These are phyloP conservation scores for Nitzschia palea DNA, from an alignment of 108 stramenopile genomes.

Conservation along the genomic window DNA sequence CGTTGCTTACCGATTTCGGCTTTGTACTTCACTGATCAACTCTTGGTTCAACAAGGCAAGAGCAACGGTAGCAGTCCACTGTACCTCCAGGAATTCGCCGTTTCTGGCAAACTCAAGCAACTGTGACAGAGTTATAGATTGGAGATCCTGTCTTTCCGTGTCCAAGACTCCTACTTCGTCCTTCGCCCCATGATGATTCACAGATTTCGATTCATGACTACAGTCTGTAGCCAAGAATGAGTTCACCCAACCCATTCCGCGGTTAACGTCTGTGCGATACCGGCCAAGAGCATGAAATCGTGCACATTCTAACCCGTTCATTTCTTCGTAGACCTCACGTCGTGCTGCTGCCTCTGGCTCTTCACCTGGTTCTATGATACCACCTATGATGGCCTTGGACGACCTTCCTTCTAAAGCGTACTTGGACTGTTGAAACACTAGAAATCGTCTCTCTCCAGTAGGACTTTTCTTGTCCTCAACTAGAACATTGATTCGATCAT, in stretches of 20 bases:
- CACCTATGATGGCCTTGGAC: conserved; percentile 75
- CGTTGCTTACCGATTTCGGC: not conserved
- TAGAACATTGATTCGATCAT: conserved; percentile 85
- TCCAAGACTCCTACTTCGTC: conserved; percentile 70
- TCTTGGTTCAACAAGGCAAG: conserved; percentile 59
- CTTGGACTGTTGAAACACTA: conserved; percentile 80
- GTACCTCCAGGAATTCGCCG: conserved; percentile 76
- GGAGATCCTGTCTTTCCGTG: conserved; percentile 58
- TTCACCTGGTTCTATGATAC: conserved; percentile 79
- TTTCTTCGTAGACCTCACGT: conserved; percentile 76
- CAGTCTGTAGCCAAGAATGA: conserved; percentile 63
- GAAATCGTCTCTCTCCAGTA: conserved; percentile 44
- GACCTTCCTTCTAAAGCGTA: conserved; percentile 64
- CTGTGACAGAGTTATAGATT: conserved; percentile 47
- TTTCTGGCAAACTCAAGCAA: conserved; percentile 42
- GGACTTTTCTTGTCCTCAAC: conserved; percentile 47
- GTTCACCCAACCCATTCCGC: conserved; percentile 81
- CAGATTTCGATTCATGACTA: conserved; percentile 1
- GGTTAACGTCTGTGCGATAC: conserved; percentile 79
- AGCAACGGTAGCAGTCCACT: conserved; percentile 82
- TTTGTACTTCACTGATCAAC: too few relatives aligned
- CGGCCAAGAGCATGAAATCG: conserved; percentile 59
- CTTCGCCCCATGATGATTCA: not conserved
- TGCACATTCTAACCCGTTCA: conserved; percentile 51
- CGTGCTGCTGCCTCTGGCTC: conserved; percentile 51